Evolutionary conservation across 306 rosid genomes (phyloP), one percentile per base, ranked within the genome.

Genomic region (Medicago arabica): DNA sequence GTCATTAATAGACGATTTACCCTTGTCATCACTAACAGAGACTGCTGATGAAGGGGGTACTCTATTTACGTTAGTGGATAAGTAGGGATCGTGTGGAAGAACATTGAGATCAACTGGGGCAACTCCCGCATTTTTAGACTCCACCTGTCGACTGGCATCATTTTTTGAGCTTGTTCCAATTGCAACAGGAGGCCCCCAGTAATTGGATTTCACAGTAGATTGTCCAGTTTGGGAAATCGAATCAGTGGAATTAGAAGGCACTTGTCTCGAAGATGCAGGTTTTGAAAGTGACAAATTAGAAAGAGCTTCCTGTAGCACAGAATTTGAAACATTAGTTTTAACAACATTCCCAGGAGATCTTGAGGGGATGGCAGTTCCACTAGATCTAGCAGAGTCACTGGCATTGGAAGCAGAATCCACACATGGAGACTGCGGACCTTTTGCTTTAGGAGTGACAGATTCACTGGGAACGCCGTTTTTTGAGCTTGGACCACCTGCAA

Each of bases 21-120:
- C 87, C 86, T 82, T 85, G 67, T 55, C 70, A 40, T 77, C 83
- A 79, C 70, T 75, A 63, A 67, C 71, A 51, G 82, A 55, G 69
- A 57, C 81, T 65, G 72, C 51, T n/a, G 77, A 67, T 62, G 73
- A 66, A 43, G 67, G 77, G 49, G 83, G 72, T 59, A 57, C 39
- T 69, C 40, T 28, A 68, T 61, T 78, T 55, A 31, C 50, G 41
- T n/a, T 8, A 8, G 75, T 8, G 19, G 67, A 74, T 61, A 80
- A 63, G 78, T 13, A 40, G 34, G 71, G 46, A 74, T 78, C 89
- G 36, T 21, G 40, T 31, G 92, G 95, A 63, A 19, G 87, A 55
- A 19, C 31, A 82, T 90, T 87, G 60, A 84, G 95, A 87, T 92
- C 97, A 69, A 88, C 88, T 55, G 74, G 57, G 34, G 77, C 7